Evolutionary conservation across 2,329 filamentous ascomycete species (phyloP).

Genomic region (Aspergillus aculeatinus): DNA sequence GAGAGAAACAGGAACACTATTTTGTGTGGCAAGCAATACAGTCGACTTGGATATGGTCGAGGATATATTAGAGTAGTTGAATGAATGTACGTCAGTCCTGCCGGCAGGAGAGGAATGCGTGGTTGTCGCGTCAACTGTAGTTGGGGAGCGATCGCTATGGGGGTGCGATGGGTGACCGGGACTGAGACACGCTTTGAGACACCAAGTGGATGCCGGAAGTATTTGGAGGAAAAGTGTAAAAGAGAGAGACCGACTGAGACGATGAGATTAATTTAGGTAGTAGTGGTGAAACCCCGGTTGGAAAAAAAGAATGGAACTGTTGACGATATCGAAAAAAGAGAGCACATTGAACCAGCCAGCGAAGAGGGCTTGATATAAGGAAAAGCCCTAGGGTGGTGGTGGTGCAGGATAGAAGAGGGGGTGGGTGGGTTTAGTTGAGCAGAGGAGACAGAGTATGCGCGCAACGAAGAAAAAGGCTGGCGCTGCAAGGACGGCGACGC

Average conservation of each 20-base stretch:
- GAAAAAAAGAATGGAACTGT: neutral
- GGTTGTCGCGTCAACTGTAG: slow-evolving; percentile 19
- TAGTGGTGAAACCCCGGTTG: neutral
- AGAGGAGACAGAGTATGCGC: neutral
- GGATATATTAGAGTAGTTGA: neutral
- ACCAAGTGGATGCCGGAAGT: slow-evolving; percentile 6
- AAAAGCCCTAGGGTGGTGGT: neutral
- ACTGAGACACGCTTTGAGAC: slow-evolving; percentile 17
- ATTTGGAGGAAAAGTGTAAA: slow-evolving; percentile 10
- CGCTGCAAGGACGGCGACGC: slow-evolving; percentile 8
- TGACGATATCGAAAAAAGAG: neutral
- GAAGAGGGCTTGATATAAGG: slow-evolving; percentile 18
- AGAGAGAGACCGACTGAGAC: slow-evolving; percentile 14
- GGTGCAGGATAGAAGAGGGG: no score
- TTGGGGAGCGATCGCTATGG: slow-evolving; percentile 7
- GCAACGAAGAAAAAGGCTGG: slow-evolving; percentile 1
- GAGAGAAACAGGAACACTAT: slow-evolving; percentile 8
- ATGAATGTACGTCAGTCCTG: slow-evolving; percentile 23
- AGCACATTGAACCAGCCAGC: neutral
- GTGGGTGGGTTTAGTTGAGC: neutral
- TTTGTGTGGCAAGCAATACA: neutral
- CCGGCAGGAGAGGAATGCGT: slow-evolving; percentile 32
- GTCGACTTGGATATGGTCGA: slow-evolving; percentile 1
- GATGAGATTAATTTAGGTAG: slow-evolving; percentile 9
- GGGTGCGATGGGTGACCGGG: slow-evolving; percentile 6